phyloP scores from a whole-genome alignment of 2,329 filamentous ascomycete species.

The Nemania sp. region DNA sequence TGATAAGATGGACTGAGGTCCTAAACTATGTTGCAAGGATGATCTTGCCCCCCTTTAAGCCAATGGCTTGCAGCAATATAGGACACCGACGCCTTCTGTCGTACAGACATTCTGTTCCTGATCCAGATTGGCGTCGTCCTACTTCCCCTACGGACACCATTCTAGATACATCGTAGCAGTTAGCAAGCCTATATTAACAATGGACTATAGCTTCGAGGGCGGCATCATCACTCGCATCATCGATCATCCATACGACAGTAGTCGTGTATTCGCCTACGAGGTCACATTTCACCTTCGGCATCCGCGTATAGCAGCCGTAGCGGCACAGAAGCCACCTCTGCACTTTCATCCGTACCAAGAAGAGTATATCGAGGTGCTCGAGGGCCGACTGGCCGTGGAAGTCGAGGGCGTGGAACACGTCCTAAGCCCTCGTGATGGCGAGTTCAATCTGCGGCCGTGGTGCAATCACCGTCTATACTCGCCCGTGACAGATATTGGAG shows the following conservation, averaged over 20 bases:
- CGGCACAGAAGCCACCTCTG: slow-evolving; percentile 48
- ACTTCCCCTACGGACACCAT: background rate
- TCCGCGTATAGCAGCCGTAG: slow-evolving; percentile 42
- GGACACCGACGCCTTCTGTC: background rate
- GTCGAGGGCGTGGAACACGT: slow-evolving; percentile 46
- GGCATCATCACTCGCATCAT: slow-evolving; percentile 45
- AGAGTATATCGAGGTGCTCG: slow-evolving; percentile 50
- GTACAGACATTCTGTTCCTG: background rate
- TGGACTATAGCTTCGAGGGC: slow-evolving; percentile 44
- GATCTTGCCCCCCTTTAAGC: background rate
- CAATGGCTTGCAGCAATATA: too few species aligned
- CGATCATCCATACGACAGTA: slow-evolving; percentile 42
- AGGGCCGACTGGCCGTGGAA: slow-evolving; percentile 48
- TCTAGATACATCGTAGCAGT: background rate
- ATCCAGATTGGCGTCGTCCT: background rate
- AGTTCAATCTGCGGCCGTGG: slow-evolving; percentile 44
- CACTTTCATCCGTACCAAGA: slow-evolving; percentile 52
- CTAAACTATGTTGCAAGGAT: background rate
- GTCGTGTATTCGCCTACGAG: slow-evolving; percentile 46
- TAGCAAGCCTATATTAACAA: slow-evolving; percentile 13
- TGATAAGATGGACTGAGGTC: background rate
- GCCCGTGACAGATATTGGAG: slow-evolving; percentile 34
- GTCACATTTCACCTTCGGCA: slow-evolving; percentile 47
- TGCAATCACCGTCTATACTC: slow-evolving; percentile 47
- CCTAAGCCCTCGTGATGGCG: slow-evolving; percentile 42